phyloP scores from a whole-genome alignment of 179 eudicot genomes.

The Spergularia azorica region DNA sequence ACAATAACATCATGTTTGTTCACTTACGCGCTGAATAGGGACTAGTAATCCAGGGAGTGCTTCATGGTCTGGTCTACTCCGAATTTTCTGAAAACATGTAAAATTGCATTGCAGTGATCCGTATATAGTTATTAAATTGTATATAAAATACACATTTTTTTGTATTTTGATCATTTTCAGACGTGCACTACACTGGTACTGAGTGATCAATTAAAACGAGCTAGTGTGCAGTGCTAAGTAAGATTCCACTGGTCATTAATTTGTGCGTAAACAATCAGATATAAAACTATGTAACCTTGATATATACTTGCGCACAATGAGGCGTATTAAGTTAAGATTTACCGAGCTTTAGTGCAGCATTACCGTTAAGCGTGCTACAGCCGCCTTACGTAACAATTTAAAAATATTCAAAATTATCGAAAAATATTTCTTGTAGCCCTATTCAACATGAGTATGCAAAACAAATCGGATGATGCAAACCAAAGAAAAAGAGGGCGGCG shows the following conservation, averaged over 20 bases:
- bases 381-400: conserved; percentile 31
- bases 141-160: too few species aligned
- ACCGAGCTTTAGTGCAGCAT: conserved; percentile 10
- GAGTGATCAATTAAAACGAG: background rate
- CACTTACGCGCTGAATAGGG: conserved; percentile 51
- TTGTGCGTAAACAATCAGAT: background rate
- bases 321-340: background rate
- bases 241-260: background rate
- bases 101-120: too few species aligned
- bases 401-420: background rate
- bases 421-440: too few species aligned
- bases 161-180: too few species aligned
- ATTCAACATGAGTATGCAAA: background rate
- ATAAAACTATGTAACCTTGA: background rate
- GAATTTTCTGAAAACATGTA: too few species aligned
- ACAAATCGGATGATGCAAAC: background rate
- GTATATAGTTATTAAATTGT: too few species aligned
- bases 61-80: background rate
- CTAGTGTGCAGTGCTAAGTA: background rate
- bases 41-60: background rate
- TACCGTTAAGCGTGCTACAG: conserved; percentile 12
- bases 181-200: too few species aligned
- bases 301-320: background rate
- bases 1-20: conserved; percentile 67
- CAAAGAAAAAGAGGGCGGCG: too few species aligned